phyloP scores from a whole-genome alignment of 179 eudicot species.

The Silene vulgaris region DNA sequence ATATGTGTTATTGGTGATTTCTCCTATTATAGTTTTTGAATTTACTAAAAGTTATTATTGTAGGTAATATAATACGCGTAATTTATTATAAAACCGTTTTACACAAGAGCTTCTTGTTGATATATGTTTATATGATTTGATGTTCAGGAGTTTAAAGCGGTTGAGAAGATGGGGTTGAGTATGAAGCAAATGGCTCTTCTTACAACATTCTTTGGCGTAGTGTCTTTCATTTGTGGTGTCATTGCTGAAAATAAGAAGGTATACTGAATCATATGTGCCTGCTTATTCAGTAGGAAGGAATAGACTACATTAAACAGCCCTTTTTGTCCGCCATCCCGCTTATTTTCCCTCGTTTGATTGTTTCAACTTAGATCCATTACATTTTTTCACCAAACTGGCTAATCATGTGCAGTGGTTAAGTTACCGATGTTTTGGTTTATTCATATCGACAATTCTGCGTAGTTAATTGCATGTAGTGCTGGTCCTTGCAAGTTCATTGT shows the following conservation, averaged over 20 bases:
- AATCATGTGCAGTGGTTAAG: background rate
- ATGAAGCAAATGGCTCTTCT: conserved; percentile 41
- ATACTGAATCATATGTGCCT: background rate
- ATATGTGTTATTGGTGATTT: too few species aligned
- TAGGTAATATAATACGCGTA: too few species aligned
- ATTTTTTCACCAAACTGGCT: background rate
- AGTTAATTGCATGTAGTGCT: background rate
- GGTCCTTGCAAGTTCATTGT: background rate
- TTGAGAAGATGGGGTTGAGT: conserved; percentile 27
- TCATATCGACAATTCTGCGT: background rate
- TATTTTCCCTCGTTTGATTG: too few species aligned
- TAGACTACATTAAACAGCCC: too few species aligned
- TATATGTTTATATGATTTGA: background rate
- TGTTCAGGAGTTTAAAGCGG: conserved; percentile 10
- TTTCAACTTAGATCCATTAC: too few species aligned
- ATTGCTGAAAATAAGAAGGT: conserved; percentile 47
- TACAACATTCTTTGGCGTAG: conserved; percentile 30
- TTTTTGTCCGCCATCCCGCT: too few species aligned
- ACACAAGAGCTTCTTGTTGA: too few species aligned
- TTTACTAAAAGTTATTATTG: too few species aligned
- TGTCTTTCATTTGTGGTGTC: conserved; percentile 39
- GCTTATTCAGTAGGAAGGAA: background rate
- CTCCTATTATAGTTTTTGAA: too few species aligned
- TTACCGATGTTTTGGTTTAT: background rate
- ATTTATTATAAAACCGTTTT: too few species aligned